Base-by-base conservation (phyloP, 768 basidiomycete species). In the Fomitopsis serialis region DNA sequence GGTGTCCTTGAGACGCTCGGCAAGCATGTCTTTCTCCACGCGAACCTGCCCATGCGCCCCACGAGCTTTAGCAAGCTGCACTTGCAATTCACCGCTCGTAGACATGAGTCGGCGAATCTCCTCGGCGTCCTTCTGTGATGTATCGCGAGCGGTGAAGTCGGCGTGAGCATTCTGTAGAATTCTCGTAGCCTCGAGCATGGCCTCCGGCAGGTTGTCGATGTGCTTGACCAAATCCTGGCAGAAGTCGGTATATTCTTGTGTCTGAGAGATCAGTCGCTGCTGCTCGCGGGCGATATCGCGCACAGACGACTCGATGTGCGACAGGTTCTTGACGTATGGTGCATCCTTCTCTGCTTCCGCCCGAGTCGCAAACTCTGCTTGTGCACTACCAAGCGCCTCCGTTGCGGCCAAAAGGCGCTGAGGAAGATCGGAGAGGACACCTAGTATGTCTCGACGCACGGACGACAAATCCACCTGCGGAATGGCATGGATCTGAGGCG, bases 11-110 rank as follows among this genome's bases (percentile, higher is more conserved):
- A 89, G 69, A 57, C 87, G 86, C 57, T 90, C 87, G 21, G 62
- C 68, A 44, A 90, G 65, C 35, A 80, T 71, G 46, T 92, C 90
- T 69, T 91, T 93, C 73, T 93, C 90, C 13, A 88, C 88, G 15
- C 87, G 82, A 5, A 87, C 78, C 63, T 88, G 85, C 0, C 89
- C 88, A 60, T 89, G 84, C 13, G 83, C 81, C 21, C 82, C 80
- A 50, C 88, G 85, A 47, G 90, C 86, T 69, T 89, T 89, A 12
- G 82, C 79, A 11, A 92, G 61, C 61, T 90, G 85, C 32, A 83
- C 71, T 61, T 90, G 88, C 46, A 82, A 74, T 7, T 92, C 89
- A 8, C 78, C 71, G 64, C 89, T 90, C 17, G 74, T 61, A 1
- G 60, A 54, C 54, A 68, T 70, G 40, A 80, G 58, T 55, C 79